Conservation (phyloP, 1,284 basidiomycete genomes). For the Apiotrichum veenhuisii region DNA sequence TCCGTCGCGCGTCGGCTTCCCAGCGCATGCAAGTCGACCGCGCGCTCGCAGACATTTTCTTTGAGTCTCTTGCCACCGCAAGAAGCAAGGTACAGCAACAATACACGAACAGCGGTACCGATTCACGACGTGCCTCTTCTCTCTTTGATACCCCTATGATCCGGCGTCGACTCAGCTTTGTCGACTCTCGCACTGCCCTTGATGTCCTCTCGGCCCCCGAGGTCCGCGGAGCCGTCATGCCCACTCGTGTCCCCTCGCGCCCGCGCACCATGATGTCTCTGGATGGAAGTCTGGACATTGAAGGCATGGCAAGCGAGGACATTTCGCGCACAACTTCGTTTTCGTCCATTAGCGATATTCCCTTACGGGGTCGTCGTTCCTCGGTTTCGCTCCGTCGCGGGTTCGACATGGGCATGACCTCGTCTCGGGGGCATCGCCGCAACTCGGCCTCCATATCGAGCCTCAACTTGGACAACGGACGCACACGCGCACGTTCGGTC, state of each 20-base stretch:
- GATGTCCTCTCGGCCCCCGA: slow-evolving; percentile 10
- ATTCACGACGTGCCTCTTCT: slow-evolving; percentile 18
- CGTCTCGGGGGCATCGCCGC: neutral
- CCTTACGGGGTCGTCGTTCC: slow-evolving; percentile 2
- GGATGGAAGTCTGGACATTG: neutral
- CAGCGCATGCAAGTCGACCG: slow-evolving; percentile 57
- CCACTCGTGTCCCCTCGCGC: neutral
- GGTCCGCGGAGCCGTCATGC: slow-evolving; percentile 10
- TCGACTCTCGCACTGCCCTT: slow-evolving; percentile 8
- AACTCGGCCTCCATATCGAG: slow-evolving; percentile 1
- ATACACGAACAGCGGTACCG: slow-evolving; percentile 24
- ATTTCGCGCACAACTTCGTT: slow-evolving; percentile 14
- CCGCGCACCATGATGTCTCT: neutral
- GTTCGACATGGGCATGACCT: slow-evolving; percentile 6
- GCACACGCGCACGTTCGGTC: neutral
- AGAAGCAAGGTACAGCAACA: slow-evolving; percentile 41
- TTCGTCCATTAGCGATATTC: slow-evolving; percentile 8
- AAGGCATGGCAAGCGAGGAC: neutral
- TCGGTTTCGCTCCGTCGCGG: slow-evolving; percentile 5
- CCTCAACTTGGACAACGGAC: neutral
- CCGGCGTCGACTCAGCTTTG: slow-evolving; percentile 33
- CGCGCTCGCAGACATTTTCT: slow-evolving; percentile 48
- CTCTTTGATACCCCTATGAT: slow-evolving; percentile 34
- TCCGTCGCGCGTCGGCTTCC: slow-evolving; percentile 64
- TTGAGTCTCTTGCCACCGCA: slow-evolving; percentile 46